Evolutionary conservation across 169 alveolate species (phyloP).

Genomic region (Eimeria praecox): DNA sequence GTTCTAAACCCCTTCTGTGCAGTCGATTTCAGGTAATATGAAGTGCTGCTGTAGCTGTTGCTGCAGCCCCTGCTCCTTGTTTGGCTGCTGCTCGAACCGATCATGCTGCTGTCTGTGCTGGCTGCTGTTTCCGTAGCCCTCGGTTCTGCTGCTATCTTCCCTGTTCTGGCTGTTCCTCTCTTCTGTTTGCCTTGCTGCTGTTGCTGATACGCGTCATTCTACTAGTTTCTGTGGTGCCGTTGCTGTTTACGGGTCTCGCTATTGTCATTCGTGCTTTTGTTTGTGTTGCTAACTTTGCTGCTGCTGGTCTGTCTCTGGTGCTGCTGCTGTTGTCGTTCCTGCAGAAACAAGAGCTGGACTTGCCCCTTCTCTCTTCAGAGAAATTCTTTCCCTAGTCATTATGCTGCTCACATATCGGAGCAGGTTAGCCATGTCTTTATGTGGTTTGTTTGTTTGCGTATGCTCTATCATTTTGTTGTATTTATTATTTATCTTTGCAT

Average conservation of each 20-base stretch:
- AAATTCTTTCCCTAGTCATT: constrained; percentile 97
- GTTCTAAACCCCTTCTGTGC: constrained; percentile 84
- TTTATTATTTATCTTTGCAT: neutral
- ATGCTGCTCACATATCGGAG: constrained; percentile 98
- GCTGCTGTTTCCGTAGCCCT: neutral
- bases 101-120: neutral
- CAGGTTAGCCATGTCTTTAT: constrained; percentile 27
- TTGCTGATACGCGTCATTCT: neutral
- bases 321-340: neutral
- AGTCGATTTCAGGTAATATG: constrained; percentile 95
- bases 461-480: neutral
- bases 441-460: neutral
- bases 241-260: neutral
- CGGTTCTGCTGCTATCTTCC: neutral
- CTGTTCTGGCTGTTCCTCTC: neutral
- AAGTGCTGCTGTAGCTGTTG: neutral
- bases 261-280: too few relatives aligned
- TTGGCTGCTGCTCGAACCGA: neutral
- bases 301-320: neutral
- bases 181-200: neutral
- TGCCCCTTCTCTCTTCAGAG: constrained; percentile 97
- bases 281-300: neutral
- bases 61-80: neutral
- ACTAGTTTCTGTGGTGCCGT: neutral
- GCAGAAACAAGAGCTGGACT: constrained; percentile 96